Base-by-base conservation (phyloP, 805 yeast species). In the Cyberlindnera sargentensis region DNA sequence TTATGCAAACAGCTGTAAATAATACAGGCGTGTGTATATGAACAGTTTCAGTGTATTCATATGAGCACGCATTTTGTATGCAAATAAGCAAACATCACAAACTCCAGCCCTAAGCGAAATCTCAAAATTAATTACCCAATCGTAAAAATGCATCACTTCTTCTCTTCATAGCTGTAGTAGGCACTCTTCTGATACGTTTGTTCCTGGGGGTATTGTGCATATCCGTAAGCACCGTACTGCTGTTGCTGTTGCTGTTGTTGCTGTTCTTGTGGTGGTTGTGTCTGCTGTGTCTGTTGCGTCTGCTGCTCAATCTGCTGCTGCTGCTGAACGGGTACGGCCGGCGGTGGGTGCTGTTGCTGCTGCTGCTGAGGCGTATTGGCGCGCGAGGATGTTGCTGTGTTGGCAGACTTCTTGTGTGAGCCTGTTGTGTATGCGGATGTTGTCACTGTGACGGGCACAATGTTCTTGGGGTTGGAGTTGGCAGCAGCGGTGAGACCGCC, bases 401-500 rank as follows among this genome's bases (percentile, higher is more conserved):
- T 20, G 20, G 20, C 20, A 15, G 20, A 15, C 20, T 15, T 15
- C 20, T 15, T 26, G 10, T 39, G 43, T 10, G 32, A 33, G 5
- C 43, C 45, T 23, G 54, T 44, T 2, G 50, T 49, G 42, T 48
- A 57, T 1, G 54, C 46, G 2, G 60, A 47, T 31, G 48, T 55
- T 3, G 61, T 57, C 25, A 57, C 59, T 6, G 55, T 49, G 10
- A 57, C 61, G 5, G 62, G 61, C 4, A 57, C 39, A 24, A 57
- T 57, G 42, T 53, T 56, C 43, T 52, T 57, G 37, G 60, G 57
- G 38, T 57, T 55, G 25, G 47, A 49, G 43, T 55, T 56, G 6
- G 61, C 61, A 26, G 61, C 60, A 15, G 61, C 62, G 4, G 62
- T 57, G 8, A 53, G 39, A 8, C 62, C 62, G 34, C 62, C 62